Base-by-base conservation (phyloP, 225 moss, liverwort and hornwort species). In the Lunularia cruciata region DNA sequence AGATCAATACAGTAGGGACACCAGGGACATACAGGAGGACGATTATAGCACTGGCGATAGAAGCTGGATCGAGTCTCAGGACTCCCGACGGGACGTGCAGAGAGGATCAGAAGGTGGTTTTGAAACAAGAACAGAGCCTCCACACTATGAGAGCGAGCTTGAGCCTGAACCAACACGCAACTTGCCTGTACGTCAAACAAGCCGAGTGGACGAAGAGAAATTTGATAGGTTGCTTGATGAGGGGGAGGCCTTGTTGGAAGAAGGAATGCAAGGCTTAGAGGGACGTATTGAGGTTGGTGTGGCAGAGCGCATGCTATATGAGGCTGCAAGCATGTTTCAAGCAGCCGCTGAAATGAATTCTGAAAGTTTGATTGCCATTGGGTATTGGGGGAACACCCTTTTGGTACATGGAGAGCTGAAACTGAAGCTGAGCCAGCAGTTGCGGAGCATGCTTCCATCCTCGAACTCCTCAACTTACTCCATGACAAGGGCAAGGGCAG, bases 201-300 rank as follows among this genome's bases (percentile, higher is more conserved):
- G 67, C 32, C 58, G 68, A 64, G 33, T 37, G 55, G 75, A 63
- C 39, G 45, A 61, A 34, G 33, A 42, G 28, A 62, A 78, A 55
- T 71, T 83, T 35, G 57, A 78, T 23, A 78, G 68, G 52, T 72
- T 45, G 22, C 73, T 95, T 23, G 92, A 90, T 67, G 87, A 92
- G 77, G 92, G 88, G 61, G 90, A 87, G 66, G 92, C 84, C 47
- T 78, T 95, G 74, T 70, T 95, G 70, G 87, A 83, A 61, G 87
- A 95, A 77, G 95, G 92, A 34, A 84, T 84, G 84, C 85, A 92
- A 58, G 95, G 95, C 10, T 79, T 95, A 19, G 95, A 90, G 70
- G 95, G 95, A 25, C 83, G 87, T 73, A 80, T 95, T 73, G 95
- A 95, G 84, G 92, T 95, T 72, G 95, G 90, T 40, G 86, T 95